Base-by-base conservation (phyloP, 2,329 filamentous ascomycete species). In the Akanthomyces muscarius region DNA sequence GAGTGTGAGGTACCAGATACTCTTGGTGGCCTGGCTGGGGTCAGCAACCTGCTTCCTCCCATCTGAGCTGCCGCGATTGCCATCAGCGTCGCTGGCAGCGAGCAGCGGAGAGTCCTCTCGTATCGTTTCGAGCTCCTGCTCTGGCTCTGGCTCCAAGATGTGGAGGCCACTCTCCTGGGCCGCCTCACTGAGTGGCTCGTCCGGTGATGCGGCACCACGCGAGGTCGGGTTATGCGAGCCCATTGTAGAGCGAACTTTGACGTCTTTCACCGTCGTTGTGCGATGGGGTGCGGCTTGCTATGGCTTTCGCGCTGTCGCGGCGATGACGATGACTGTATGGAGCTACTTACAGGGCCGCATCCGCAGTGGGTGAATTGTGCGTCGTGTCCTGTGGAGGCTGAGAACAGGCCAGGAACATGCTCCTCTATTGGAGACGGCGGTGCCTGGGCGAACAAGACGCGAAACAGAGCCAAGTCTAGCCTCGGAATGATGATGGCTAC, bases 1-100 rank as follows among this genome's bases (percentile, higher is more conserved):
- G 66, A 97, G 79, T 68, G 96, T 85, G 69, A 98, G 81, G 75
- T 96, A 96, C 87, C 89, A 92, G 52, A 88, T 80, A 74, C 90
- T 93, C 81, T 93, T 96, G 28, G 89, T 89, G 65, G 84, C 81
- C 70, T 92, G 83, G 54, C 38, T 63, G 6, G 78, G 73, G 23
- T 75, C 74, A 52, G 78, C 73, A 69, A 79, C 78, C 48, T 74
- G 70, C 11, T 30, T 44, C 36, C 45, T n/a, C 1, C 62, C n/a
- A 6, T 14, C 10, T n/a, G 56, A 28, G 30, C 16, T 47, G 38
- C 11, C 48, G 14, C 11, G 18, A 23, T 42, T 25, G 47, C 54
- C 36, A 25, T 60, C 52, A 33, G 64, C 44, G 36, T 52, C 63
- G 36, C 47, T 59, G 25, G 65, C 62, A 3, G 63, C 62, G 4